Conservation (phyloP, 2,329 filamentous ascomycete species). For the Aureobasidium sp. region DNA sequence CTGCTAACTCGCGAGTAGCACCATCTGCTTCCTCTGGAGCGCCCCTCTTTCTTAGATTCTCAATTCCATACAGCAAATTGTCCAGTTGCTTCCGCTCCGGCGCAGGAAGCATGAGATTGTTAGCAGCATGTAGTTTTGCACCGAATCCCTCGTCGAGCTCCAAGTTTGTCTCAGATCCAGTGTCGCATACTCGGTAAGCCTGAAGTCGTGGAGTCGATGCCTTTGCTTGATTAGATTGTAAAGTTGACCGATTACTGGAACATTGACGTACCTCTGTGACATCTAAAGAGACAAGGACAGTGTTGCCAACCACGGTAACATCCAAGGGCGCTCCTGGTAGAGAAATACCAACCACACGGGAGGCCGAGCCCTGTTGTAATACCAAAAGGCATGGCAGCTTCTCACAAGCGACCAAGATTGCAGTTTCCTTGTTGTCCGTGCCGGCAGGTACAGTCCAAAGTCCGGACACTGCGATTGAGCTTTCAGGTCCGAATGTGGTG, state of each 20-base stretch:
- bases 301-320: constrained; percentile 46
- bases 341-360: constrained; percentile 19
- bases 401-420: constrained; percentile 37
- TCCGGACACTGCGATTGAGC: constrained; percentile 41
- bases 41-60: constrained; percentile 45
- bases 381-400: constrained; percentile 56
- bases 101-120: constrained; percentile 19
- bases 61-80: constrained; percentile 41
- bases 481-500: constrained; percentile 17
- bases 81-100: constrained; percentile 34
- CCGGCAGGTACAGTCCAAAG: constrained; percentile 38
- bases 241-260: not conserved
- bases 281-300: constrained; percentile 19
- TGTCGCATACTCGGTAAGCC: not conserved
- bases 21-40: constrained; percentile 12
- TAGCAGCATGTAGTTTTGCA: constrained; percentile 3
- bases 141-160: constrained; percentile 18
- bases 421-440: constrained; percentile 1
- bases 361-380: constrained; percentile 33
- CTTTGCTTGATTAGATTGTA: not conserved
- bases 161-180: not conserved
- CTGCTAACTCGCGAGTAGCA: not conserved
- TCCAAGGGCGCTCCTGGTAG: constrained; percentile 42
- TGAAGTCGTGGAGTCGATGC: constrained; percentile 1
- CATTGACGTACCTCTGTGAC: not conserved